Evolutionary conservation across 768 basidiomycete genomes (phyloP), one percentile per base, ranked within the genome.

Genomic region (Lentinus tigrinus): DNA sequence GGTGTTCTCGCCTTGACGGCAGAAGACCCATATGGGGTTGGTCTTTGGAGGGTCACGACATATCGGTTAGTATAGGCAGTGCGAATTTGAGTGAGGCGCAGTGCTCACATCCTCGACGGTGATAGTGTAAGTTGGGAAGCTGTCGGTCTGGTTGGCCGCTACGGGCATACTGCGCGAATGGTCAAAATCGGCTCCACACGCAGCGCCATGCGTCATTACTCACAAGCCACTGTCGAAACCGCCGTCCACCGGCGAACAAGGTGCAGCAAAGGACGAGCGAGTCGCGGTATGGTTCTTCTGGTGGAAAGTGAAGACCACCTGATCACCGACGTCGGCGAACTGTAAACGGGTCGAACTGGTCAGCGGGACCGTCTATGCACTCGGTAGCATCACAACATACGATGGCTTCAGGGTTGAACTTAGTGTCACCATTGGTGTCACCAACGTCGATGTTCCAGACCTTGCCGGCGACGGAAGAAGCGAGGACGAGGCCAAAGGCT

Each of bases 171-270:
- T 83, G 60, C 6, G 24, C 40, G 21, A 57, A 31, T 17, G 19
- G 34, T 56, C 23, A 24, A 21, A 39, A 13, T 38, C 28, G 4
- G 9, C 3, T 2, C 31, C 14, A 16, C 17, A 13, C n/a, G 24
- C 51, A 36, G 37, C 26, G 16, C 10, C n/a, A 14, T n/a, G 8
- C 3, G 31, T 5, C 17, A 19, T 5, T 34, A 75, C 82, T 58
- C 56, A 85, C 82, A 85, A 87, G 65, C 81, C 83, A 56, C 82
- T 83, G 64, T 78, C 72, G 63, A 85, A 74, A 23, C 84, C 85
- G 38, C 80, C 81, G 4, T 78, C 75, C 53, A 77, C 77, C 53
- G 58, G 67, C 40, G 78, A 76, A 68, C 85, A 87, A n/a, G 85
- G 85, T 61, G 64, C 58, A 1, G 69, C 67, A 52, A 77, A 74